Base-by-base conservation (phyloP, 2,329 filamentous ascomycete species). In the Aureobasidium sp. region DNA sequence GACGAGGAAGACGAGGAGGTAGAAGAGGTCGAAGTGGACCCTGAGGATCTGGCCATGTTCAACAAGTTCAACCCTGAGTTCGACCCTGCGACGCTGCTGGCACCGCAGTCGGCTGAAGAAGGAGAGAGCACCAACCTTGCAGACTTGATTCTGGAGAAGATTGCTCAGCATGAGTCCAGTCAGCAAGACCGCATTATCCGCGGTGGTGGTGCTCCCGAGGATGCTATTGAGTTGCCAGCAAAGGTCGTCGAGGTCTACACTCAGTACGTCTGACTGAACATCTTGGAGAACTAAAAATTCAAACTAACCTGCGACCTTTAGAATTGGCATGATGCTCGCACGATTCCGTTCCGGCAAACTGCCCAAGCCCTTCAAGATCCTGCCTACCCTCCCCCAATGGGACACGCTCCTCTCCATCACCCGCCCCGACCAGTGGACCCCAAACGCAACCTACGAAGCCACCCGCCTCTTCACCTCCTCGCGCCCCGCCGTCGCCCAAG, bases 311-410 rank as follows among this genome's bases (percentile, higher is more conserved):
- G 16, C 21, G 4, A n/a, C 7, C 2, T 37, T 5, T 34, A 61
- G 59, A 48, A 87, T 96, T 67, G 93, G 92, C 64, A 81, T 92
- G 67, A 88, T 97, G 64, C 82, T 99, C 63, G 91, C 90, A 30
- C 85, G 93, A 66, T 97, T 96, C 79, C 96, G 96, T 76, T 93
- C 89, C 14, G 94, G 94, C n/a, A 93, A 93, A 66, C 82, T 99
- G 34, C 94, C 94, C 25, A 99, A 99, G 76, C 93, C 93, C 0
- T 96, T 99, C 82, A 97, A 97, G 76, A 91, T 97, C 66, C 82
- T 99, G 9, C 94, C 94, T 2, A 92, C 91, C 0, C 85, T 97
- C 14, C 91, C 91, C 9, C 85, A 94, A 69, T 97, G 92, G 91
- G 90, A 94, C 71, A 89, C 91, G 25, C 89, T 96, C 41, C 84